These are phyloP conservation scores for Puccinia triticina DNA, from an alignment of 1,284 basidiomycete genomes.

Conservation along the genomic window DNA sequence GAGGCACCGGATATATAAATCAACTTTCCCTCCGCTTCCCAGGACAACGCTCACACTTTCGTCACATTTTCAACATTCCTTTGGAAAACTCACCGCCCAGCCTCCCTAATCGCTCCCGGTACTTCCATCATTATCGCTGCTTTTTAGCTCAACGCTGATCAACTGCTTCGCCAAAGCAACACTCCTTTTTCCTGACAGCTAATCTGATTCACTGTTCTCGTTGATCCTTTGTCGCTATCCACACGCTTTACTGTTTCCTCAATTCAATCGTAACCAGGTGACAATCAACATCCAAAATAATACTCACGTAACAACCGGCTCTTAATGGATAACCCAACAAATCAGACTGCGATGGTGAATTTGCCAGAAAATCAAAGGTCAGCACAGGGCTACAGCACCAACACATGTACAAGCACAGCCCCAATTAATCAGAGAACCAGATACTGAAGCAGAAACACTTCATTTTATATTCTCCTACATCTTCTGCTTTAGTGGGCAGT, in stretches of 20 bases:
- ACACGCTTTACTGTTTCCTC: background rate
- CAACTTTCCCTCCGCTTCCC: background rate
- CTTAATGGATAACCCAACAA: background rate
- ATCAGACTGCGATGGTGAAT: too few species aligned
- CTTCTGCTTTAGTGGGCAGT: slow-evolving; percentile 1
- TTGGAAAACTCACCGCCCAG: background rate
- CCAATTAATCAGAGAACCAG: background rate
- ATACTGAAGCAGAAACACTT: background rate
- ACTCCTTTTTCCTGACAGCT: slow-evolving; percentile 2
- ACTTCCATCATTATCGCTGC: background rate
- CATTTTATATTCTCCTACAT: background rate
- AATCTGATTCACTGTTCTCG: background rate
- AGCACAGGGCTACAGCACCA: background rate
- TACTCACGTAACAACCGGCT: background rate
- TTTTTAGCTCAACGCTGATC: background rate
- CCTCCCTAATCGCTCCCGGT: background rate
- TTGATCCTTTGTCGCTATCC: background rate
- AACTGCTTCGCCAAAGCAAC: background rate
- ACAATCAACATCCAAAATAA: background rate
- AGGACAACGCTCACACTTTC: background rate
- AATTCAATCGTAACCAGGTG: background rate
- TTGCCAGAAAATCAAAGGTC: background rate
- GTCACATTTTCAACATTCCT: background rate
- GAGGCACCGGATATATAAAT: background rate
- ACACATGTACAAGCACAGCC: background rate